Evolutionary conservation across 768 basidiomycete species (phyloP), one percentile per base, ranked within the genome.

Genomic region (Kwoniella newhampshirensis): DNA sequence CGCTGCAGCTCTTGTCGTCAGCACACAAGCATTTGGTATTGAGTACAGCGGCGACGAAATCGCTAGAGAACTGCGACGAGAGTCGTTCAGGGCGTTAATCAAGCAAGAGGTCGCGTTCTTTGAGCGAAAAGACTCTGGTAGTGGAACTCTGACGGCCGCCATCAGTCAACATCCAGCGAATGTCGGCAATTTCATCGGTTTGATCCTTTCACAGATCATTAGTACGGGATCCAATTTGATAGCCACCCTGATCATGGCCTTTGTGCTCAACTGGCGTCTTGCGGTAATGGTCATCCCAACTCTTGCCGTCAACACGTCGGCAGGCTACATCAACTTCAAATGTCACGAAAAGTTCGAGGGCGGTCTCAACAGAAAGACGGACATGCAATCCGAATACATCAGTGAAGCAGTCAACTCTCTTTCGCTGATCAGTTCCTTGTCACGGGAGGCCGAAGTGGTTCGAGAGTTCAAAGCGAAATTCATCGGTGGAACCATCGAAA

Each of bases 81-180:
- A 67, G 41, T 43, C 60, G 2, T 46, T 70, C 25, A 53, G 63
- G 2, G 56, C 60, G 0, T 27, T 71, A 28, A 43, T 70, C 36
- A 48, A 47, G 30, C 70, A 76, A 54, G 75, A 75, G 20, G 65
- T 75, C 26, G 69, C 62, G 4, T 76, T 64, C 47, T 76, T 76
- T 47, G 75, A 76, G 35, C 43, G 53, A 7, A 58, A 61, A 17
- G 45, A 62, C n/a, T 60, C 64, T 9, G 70, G 64, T 5, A 47
- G 63, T 3, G 75, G 75, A 9, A 64, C 59, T n/a, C 67, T 76
- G n/a, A 72, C 71, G 1, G 63, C 68, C 7, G 62, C 62, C 4
- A 62, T 67, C 13, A 57, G 68, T 15, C 49, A 46, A 17, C 62
- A 72, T 30, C 64, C 71, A 1, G 40, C 64, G 0, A 64, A 73